phyloP scores from a whole-genome alignment of 176 grass and related monocot species.

The Juncus inflexus region DNA sequence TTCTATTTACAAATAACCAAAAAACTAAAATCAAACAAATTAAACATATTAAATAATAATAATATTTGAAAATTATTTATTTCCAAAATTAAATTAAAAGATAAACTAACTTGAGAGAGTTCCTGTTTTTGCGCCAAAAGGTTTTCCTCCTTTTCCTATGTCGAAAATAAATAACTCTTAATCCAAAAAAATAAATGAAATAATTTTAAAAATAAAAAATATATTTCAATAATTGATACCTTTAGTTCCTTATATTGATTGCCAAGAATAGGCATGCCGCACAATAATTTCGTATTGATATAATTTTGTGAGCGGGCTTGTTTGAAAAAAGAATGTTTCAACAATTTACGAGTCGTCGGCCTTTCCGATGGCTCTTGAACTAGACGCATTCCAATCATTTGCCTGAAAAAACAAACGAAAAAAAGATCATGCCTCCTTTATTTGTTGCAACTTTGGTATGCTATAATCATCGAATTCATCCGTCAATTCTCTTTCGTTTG shows the following conservation, averaged over 20 bases:
- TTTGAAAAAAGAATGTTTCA: constrained; percentile 90
- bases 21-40: not conserved
- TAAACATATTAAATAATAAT: constrained; percentile 14
- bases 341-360: constrained; percentile 53
- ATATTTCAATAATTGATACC: constrained; percentile 26
- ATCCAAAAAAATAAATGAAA: constrained; percentile 7
- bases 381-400: constrained; percentile 79
- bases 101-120: constrained; percentile 54
- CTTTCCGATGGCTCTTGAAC: constrained; percentile 77
- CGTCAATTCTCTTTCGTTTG: no score
- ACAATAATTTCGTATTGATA: constrained; percentile 57
- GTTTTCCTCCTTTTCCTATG: constrained; percentile 67
- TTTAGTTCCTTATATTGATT: constrained; percentile 70
- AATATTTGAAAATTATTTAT: not conserved
- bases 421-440: no score
- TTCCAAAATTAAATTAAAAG: not conserved
- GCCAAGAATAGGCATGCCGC: constrained; percentile 70
- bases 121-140: constrained; percentile 80
- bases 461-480: no score
- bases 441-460: no score
- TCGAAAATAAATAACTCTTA: constrained; percentile 4
- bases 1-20: constrained; percentile 37
- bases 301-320: constrained; percentile 65
- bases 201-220: constrained; percentile 8
- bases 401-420: no score